Evolutionary conservation across 257 asterid species (phyloP), one percentile per base, ranked within the genome.

Genomic region (Mentha longifolia): DNA sequence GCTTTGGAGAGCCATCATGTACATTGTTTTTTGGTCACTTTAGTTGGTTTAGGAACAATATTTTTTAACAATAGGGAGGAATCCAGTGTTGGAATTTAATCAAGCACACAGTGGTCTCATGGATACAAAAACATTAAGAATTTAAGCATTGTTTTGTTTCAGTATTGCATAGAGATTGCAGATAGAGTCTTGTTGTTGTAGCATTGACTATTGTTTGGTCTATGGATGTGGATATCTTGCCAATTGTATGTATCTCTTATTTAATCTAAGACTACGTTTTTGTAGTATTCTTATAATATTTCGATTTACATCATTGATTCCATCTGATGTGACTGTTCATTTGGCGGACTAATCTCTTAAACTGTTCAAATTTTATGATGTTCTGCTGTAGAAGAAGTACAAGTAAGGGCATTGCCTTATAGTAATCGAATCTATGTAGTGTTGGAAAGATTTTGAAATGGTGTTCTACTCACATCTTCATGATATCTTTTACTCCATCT

Each of bases 271-370:
- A 63, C 46, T 17, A 6, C 9, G 8, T 25, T 6, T 63, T 64
- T 43, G 9, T 22, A 41, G 4, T 66, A 42, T 64, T 58, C 45
- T 65, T 62, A 54, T 56, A 5, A 39, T 17, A 11, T 42, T 69
- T 51, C 46, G 78, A 58, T 69, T 66, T 71, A 70, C 45, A 25
- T 54, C 59, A 41, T 55, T 67, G 62, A n/a, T 61, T 72, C 61
- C 59, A 67, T 55, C 57, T 55, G 56, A 67, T 55, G 63, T 55
- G 56, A 30, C 35, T 30, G 39, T 63, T 62, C 16, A 43, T 37
- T 55, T 41, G 63, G 35, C 14, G 65, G 65, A 78, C 37, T 25
- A 16, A 54, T 14, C 37, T 5, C 45, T 51, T 51, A n/a, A 70
- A 14, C 64, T 50, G 17, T 66, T 22, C 39, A 39, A 61, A 64